Conservation (phyloP, 1,284 basidiomycete species). For the Grifola frondosa region DNA sequence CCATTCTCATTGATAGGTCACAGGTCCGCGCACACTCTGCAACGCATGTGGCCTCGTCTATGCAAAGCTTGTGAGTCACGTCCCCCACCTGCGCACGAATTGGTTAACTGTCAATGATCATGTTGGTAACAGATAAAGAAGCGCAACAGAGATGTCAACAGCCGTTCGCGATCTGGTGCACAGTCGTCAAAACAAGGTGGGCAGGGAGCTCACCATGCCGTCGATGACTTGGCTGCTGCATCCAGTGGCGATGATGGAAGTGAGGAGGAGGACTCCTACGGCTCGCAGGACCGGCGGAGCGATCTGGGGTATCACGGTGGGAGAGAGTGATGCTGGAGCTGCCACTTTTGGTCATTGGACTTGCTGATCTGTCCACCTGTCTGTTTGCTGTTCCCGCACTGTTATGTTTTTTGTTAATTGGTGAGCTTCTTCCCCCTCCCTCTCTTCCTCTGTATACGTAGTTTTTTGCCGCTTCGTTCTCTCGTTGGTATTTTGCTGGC, state of each 20-base stretch:
- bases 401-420: constrained; percentile 3
- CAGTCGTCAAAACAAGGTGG: constrained; percentile 10
- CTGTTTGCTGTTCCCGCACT: neutral
- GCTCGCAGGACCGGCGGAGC: constrained; percentile 33
- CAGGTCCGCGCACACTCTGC: constrained; percentile 71
- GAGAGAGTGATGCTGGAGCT: constrained; percentile 16
- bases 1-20: constrained; percentile 9
- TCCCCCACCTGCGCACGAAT: neutral
- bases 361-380: neutral
- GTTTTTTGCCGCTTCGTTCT: constrained; percentile 7
- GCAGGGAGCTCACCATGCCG: constrained; percentile 10
- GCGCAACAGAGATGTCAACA: constrained; percentile 34
- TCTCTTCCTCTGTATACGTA: constrained; percentile 3
- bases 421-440: constrained; percentile 2
- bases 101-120: neutral
- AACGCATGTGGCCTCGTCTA: constrained; percentile 81
- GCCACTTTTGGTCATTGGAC: constrained; percentile 5
- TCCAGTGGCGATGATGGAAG: constrained; percentile 32
- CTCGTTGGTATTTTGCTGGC: neutral
- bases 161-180: constrained; percentile 16
- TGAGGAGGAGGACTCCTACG: constrained; percentile 37
- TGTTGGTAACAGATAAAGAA: constrained; percentile 35
- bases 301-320: constrained; percentile 30
- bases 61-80: constrained; percentile 63
- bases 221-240: constrained; percentile 24